Evolutionary conservation across 192 early-diverging fungal genomes (phyloP).

Genomic region (Linnemannia exigua): DNA sequence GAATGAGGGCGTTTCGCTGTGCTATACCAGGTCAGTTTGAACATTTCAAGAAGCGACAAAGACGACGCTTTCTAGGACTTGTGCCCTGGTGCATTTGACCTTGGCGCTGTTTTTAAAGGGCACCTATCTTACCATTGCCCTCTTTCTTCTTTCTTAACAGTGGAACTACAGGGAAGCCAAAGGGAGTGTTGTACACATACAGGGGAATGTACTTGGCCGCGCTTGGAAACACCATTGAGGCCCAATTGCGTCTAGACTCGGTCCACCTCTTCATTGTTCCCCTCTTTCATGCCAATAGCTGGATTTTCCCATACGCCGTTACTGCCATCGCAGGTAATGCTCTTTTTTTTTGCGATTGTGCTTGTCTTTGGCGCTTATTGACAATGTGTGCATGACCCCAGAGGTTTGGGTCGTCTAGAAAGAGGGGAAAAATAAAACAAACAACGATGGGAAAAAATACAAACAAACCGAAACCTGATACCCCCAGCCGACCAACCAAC

Average conservation of each 20-base stretch:
- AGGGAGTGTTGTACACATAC: conserved; percentile 68
- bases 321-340: conserved; percentile 47
- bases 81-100: neutral
- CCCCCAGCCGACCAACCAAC: neutral
- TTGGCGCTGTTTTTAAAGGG: neutral
- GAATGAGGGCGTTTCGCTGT: conserved; percentile 62
- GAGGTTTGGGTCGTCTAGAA: neutral
- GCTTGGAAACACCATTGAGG: conserved; percentile 60
- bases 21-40: conserved; percentile 62
- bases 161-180: conserved; percentile 72
- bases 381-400: neutral
- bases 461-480: neutral
- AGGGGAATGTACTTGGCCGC: conserved; percentile 67
- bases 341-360: neutral
- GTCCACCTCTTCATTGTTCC: conserved; percentile 69
- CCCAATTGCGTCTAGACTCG: conserved; percentile 57
- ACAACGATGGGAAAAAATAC: neutral
- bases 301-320: conserved; percentile 55
- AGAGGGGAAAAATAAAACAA: neutral
- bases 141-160: conserved; percentile 17
- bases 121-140: neutral
- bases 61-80: neutral
- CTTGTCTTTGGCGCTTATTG: neutral
- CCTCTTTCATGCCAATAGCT: conserved; percentile 70
- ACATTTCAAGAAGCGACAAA: neutral